Evolutionary conservation across 106 monocot genomes (phyloP).

Genomic region (Agapanthus africanus): DNA sequence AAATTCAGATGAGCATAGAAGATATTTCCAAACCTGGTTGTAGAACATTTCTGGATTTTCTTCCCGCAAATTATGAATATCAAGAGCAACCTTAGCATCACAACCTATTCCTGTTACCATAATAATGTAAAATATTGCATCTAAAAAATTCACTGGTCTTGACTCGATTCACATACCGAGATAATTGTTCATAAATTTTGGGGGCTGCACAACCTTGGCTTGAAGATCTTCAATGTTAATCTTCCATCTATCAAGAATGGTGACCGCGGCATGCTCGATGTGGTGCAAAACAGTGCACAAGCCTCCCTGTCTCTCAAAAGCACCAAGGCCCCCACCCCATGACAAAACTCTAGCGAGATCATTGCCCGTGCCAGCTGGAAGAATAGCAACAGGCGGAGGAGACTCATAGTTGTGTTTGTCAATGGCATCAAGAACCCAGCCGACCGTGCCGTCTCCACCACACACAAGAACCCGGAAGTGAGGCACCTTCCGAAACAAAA

Average conservation of each 20-base stretch:
- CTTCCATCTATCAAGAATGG: conserved; percentile 86
- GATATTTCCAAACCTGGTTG: conserved; percentile 54
- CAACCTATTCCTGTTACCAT: conserved; percentile 73
- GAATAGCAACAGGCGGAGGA: conserved; percentile 92
- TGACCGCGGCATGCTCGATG: conserved; percentile 83
- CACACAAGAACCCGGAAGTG: conserved; percentile 92
- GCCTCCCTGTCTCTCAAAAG: conserved; percentile 75
- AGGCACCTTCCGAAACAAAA: conserved; percentile 61
- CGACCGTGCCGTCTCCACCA: conserved; percentile 94
- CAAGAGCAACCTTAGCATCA: conserved; percentile 98
- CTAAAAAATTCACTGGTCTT: conserved; percentile 2
- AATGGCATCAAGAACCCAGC: conserved; percentile 88
- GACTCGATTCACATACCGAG: conserved; percentile 43
- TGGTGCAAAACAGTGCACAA: conserved; percentile 58
- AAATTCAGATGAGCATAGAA: background rate
- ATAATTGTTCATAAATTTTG: conserved; percentile 85
- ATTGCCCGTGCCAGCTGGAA: conserved; percentile 95
- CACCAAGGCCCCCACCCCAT: conserved; percentile 86
- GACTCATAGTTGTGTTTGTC: conserved; percentile 84
- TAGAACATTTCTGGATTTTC: conserved; percentile 93
- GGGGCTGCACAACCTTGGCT: conserved; percentile 21
- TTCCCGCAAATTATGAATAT: conserved; percentile 87
- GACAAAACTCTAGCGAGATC: conserved; percentile 79
- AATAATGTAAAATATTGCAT: conserved; percentile 4
- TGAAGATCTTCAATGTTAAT: conserved; percentile 46